Evolutionary conservation across 164 flowering plant species (phyloP).

Genomic region (Stephania yunnanensis): DNA sequence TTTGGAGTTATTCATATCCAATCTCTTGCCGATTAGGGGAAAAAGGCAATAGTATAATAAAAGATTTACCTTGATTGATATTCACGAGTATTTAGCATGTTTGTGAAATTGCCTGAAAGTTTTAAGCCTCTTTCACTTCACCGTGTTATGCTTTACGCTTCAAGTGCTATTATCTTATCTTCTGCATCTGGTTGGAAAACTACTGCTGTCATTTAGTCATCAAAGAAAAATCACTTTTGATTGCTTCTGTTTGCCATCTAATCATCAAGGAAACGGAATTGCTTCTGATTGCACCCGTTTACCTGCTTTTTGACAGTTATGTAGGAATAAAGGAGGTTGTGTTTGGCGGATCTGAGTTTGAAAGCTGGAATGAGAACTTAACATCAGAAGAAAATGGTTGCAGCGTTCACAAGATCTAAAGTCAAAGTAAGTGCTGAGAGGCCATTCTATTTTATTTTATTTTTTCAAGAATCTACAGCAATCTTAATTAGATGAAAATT

Average conservation of each 20-base stretch:
- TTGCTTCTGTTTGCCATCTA: not conserved
- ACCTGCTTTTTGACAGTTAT: constrained; percentile 33
- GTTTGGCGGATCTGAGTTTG: constrained; percentile 84
- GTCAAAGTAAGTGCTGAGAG: not conserved
- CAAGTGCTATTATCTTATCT: no score
- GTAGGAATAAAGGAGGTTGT: constrained; percentile 80
- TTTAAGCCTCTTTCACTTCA: no score
- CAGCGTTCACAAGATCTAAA: constrained; percentile 70
- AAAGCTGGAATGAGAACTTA: constrained; percentile 71
- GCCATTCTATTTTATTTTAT: no score
- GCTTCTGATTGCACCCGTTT: not conserved
- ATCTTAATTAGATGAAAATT: no score
- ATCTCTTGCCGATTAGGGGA: no score
- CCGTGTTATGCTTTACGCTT: no score
- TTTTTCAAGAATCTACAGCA: no score
- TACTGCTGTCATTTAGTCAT: not conserved
- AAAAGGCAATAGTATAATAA: no score
- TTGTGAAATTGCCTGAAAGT: no score
- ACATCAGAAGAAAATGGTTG: constrained; percentile 72
- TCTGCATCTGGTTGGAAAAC: no score
- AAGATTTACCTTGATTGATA: no score
- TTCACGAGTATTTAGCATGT: not conserved
- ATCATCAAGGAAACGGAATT: not conserved
- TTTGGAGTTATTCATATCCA: not conserved
- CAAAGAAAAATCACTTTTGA: not conserved